A percentile compares a stretch with the other conserved stretches of the same genome.
Conservation (phyloP, 768 basidiomycete genomes). For the Trametes sanguinea region DNA sequence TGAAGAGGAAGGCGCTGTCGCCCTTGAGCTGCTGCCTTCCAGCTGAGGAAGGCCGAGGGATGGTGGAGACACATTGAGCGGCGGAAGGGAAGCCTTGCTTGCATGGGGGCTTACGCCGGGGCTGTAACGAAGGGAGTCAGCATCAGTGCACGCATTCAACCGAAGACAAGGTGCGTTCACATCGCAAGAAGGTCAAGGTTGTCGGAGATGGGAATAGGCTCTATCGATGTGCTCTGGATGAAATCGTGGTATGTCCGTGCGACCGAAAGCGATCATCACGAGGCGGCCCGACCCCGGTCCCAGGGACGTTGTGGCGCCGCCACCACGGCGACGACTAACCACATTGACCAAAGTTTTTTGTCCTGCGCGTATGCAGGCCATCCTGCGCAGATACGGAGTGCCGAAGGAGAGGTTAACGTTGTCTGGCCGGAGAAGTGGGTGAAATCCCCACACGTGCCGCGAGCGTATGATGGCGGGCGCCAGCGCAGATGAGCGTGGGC, state of each 20-base stretch:
- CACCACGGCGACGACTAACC: neutral
- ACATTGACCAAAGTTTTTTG: too few relatives aligned
- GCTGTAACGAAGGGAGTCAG: neutral
- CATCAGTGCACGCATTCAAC: neutral
- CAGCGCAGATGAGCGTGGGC: neutral
- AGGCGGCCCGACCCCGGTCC: neutral
- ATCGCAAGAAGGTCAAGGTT: neutral
- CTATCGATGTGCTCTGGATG: neutral
- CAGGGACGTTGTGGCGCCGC: constrained; percentile 5
- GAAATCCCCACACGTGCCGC: neutral
- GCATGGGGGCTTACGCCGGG: neutral
- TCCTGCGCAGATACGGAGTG: neutral
- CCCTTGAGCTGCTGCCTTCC: neutral
- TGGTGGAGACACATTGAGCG: constrained; percentile 33
- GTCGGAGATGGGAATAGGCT: neutral
- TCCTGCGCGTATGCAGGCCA: neutral
- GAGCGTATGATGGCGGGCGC: constrained; percentile 2
- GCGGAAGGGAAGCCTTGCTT: constrained; percentile 27
- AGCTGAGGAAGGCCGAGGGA: constrained; percentile 43
- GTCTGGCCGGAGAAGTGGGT: too few relatives aligned
- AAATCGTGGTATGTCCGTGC: neutral
- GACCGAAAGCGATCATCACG: neutral
- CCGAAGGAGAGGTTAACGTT: too few relatives aligned
- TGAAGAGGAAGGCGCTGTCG: constrained; percentile 2
- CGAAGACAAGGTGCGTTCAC: neutral